Percentiles rank a stretch among this genome's conserved stretches.
phyloP scores from a whole-genome alignment of 331 rosid species.

The Acacia pycnantha region DNA sequence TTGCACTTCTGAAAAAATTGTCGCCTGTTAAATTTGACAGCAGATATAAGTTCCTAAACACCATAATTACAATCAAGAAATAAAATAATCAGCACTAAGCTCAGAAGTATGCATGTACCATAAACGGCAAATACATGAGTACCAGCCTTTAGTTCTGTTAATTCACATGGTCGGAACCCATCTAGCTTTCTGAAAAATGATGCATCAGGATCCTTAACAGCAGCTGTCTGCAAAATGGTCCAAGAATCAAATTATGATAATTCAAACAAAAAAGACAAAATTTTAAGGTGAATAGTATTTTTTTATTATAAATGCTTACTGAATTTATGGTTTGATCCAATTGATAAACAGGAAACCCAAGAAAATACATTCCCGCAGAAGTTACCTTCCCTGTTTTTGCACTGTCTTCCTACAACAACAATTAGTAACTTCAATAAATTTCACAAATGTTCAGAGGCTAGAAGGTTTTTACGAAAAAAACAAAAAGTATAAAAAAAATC shows the following conservation, averaged over 20 bases:
- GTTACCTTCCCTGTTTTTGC: constrained; percentile 83
- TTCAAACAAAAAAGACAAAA: neutral
- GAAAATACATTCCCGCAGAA: constrained; percentile 97
- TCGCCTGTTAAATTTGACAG: constrained; percentile 61
- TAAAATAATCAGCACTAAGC: constrained; percentile 19
- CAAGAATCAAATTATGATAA: constrained; percentile 27
- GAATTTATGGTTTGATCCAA: constrained; percentile 73
- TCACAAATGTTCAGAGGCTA: constrained; percentile 18
- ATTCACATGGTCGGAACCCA: constrained; percentile 92
- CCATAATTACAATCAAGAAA: constrained; percentile 24
- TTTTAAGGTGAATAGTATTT: neutral
- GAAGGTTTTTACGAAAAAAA: neutral
- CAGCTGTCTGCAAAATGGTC: constrained; percentile 57
- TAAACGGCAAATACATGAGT: constrained; percentile 91
- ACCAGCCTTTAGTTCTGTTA: constrained; percentile 90
- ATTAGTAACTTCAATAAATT: constrained; percentile 22
- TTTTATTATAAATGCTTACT: constrained; percentile 49
- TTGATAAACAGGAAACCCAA: constrained; percentile 96
- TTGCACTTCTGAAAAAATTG: constrained; percentile 95
- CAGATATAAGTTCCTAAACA: neutral
- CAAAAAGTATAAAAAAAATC: neutral
- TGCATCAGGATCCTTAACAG: constrained; percentile 94
- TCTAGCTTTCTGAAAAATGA: constrained; percentile 89
- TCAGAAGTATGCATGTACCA: constrained; percentile 53
- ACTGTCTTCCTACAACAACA: constrained; percentile 76